These are phyloP conservation scores for Cercospora sp. DNA, from an alignment of 2,329 filamentous ascomycete genomes.

Conservation along the genomic window DNA sequence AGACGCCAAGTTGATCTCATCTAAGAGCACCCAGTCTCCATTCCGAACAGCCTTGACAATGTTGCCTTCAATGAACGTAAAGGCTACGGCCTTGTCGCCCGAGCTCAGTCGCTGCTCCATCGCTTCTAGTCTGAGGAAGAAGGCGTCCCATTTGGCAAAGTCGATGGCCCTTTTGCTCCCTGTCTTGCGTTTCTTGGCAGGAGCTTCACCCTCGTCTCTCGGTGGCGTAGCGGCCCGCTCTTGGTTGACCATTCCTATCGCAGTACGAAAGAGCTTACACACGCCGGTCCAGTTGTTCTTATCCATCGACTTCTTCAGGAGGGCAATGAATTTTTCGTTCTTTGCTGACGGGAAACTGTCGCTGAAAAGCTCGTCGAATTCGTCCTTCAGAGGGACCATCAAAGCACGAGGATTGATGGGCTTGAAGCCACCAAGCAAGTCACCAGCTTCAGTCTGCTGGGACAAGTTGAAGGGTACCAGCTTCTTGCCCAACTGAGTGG, in stretches of 20 bases:
- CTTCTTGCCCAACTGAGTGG: slow-evolving; percentile 78
- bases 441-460: slow-evolving; percentile 96
- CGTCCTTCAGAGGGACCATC: slow-evolving; percentile 85
- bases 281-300: slow-evolving; percentile 86
- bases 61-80: slow-evolving; percentile 94
- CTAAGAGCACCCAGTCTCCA: slow-evolving; percentile 93
- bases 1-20: slow-evolving; percentile 95
- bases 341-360: slow-evolving; percentile 84
- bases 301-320: slow-evolving; percentile 74
- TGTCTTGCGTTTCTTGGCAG: slow-evolving; percentile 69
- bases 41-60: slow-evolving; percentile 94
- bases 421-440: slow-evolving; percentile 93
- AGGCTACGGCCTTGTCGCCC: slow-evolving; percentile 76
- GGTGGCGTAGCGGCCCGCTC: slow-evolving; percentile 49
- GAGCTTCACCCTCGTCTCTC: slow-evolving; percentile 54
- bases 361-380: slow-evolving; percentile 86
- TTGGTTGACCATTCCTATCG: slow-evolving; percentile 79
- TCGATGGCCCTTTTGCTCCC: slow-evolving; percentile 52
- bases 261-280: slow-evolving; percentile 83
- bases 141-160: slow-evolving; percentile 72
- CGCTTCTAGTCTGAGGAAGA: slow-evolving; percentile 70
- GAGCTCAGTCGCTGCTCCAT: slow-evolving; percentile 78
- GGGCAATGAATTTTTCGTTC: slow-evolving; percentile 82
- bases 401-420: slow-evolving; percentile 87
- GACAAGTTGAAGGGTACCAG: slow-evolving; percentile 93